These are phyloP conservation scores for Alternaria gansuensis DNA, from an alignment of 2,329 filamentous ascomycete species.

Conservation along the genomic window DNA sequence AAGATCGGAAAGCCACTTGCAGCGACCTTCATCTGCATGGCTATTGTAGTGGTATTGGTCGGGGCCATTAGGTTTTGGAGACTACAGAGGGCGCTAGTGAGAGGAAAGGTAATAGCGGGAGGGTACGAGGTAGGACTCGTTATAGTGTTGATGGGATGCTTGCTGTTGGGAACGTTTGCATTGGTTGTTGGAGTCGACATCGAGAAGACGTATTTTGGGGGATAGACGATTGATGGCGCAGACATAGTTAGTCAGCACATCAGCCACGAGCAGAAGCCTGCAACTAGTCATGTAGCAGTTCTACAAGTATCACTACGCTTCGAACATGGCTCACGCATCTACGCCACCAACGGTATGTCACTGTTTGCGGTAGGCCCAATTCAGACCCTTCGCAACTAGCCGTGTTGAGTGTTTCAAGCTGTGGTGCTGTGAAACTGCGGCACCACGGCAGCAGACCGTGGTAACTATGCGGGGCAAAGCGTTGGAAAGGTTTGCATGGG, in stretches of 20 bases:
- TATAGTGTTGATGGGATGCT: slow-evolving; percentile 55
- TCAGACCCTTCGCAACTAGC: slow-evolving; percentile 3
- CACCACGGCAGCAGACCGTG: neutral
- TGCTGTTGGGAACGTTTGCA: slow-evolving; percentile 31
- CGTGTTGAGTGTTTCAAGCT: neutral
- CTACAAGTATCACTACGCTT: neutral
- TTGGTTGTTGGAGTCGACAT: slow-evolving; percentile 31
- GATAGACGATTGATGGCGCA: neutral
- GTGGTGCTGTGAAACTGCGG: neutral
- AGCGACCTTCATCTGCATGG: slow-evolving; percentile 59
- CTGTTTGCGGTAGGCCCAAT: neutral
- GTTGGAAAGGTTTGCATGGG: neutral
- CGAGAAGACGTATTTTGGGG: slow-evolving; percentile 23
- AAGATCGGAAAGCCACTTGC: slow-evolving; percentile 68
- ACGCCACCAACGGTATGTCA: neutral
- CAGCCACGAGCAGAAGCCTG: neutral
- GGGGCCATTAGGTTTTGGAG: slow-evolving; percentile 68
- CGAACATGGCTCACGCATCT: neutral
- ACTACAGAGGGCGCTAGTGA: slow-evolving; percentile 66
- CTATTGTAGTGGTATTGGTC: slow-evolving; percentile 61
- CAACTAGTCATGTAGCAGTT: slow-evolving; percentile 2
- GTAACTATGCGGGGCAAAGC: slow-evolving; percentile 1
- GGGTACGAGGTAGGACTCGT: slow-evolving; percentile 67
- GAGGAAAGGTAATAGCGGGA: slow-evolving; percentile 65
- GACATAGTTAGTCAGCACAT: slow-evolving; percentile 1